phyloP scores from a whole-genome alignment of 495 filamentous ascomycete species.

The Pseudoneurospora amorphoporcata region DNA sequence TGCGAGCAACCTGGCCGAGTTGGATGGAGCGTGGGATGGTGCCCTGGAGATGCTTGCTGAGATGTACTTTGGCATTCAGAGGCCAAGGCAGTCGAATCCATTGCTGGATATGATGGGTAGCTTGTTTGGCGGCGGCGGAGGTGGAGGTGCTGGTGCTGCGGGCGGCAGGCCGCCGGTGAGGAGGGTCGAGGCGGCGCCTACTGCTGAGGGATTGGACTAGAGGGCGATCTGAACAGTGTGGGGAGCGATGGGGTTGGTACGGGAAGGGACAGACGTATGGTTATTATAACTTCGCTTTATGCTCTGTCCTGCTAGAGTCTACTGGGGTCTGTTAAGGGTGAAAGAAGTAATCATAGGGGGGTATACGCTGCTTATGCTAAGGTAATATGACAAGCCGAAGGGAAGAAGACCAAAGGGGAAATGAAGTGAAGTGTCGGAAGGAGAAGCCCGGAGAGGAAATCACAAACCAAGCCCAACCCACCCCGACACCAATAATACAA shows the following conservation, averaged over 20 bases:
- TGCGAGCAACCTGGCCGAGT: conserved; percentile 60
- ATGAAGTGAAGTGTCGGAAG: neutral
- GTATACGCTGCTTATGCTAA: neutral
- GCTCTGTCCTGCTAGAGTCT: neutral
- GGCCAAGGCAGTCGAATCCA: conserved; percentile 78
- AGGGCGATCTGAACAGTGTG: too few species aligned
- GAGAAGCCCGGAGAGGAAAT: neutral
- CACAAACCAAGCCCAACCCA: neutral
- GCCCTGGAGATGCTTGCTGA: conserved; percentile 79
- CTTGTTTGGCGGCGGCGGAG: conserved; percentile 68
- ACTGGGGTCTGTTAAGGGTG: neutral
- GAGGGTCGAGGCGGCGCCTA: conserved; percentile 36
- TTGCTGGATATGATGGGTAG: conserved; percentile 96
- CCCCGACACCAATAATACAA: neutral
- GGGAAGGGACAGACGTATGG: neutral
- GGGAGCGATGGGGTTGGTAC: neutral
- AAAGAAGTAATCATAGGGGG: neutral
- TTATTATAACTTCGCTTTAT: neutral
- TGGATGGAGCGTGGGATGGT: conserved; percentile 64
- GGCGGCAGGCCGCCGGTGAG: conserved; percentile 32
- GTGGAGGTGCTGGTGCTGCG: conserved; percentile 30
- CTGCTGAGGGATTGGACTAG: conserved; percentile 44
- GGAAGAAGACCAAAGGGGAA: neutral
- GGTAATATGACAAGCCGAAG: neutral
- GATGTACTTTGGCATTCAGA: conserved; percentile 94